Evolutionary conservation across 2,329 filamentous ascomycete genomes (phyloP).

Genomic region (Drechslerella stenobrocha): DNA sequence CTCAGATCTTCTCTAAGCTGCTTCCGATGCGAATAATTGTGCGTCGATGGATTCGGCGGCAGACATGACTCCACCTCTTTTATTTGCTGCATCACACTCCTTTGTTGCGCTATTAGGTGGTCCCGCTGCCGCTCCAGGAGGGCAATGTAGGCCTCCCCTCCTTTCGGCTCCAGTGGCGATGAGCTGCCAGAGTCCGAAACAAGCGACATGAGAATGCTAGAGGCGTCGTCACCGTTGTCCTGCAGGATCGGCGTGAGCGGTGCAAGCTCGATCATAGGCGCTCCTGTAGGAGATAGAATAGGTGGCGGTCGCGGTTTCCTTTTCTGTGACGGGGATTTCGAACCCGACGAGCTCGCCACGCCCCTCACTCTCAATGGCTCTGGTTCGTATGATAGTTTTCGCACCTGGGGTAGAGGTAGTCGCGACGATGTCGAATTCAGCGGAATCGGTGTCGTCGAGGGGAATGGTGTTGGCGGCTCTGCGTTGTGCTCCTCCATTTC

Average conservation of each 20-base stretch:
- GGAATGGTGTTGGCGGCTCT: slow-evolving; percentile 29
- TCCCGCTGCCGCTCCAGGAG: slow-evolving; percentile 52
- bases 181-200: slow-evolving; percentile 42
- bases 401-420: slow-evolving; percentile 26
- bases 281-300: slow-evolving; percentile 35
- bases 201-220: slow-evolving; percentile 44
- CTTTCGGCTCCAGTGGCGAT: slow-evolving; percentile 46
- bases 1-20: slow-evolving; percentile 50
- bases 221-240: slow-evolving; percentile 43
- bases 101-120: slow-evolving; percentile 43
- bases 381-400: slow-evolving; percentile 42
- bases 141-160: slow-evolving; percentile 50
- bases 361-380: slow-evolving; percentile 24
- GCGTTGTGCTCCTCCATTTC: slow-evolving; percentile 14
- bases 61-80: slow-evolving; percentile 50
- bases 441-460: slow-evolving; percentile 31
- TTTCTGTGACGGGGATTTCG: slow-evolving; percentile 17
- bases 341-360: slow-evolving; percentile 1
- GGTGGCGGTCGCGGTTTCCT: slow-evolving; percentile 33
- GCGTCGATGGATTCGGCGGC: slow-evolving; percentile 51
- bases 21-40: slow-evolving; percentile 48
- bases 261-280: slow-evolving; percentile 44
- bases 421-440: slow-evolving; percentile 39
- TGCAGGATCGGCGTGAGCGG: slow-evolving; percentile 41
- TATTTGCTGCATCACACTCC: slow-evolving; percentile 47